Base-by-base conservation (phyloP, 2,329 filamentous ascomycete species). In the Claviceps cyperi region DNA sequence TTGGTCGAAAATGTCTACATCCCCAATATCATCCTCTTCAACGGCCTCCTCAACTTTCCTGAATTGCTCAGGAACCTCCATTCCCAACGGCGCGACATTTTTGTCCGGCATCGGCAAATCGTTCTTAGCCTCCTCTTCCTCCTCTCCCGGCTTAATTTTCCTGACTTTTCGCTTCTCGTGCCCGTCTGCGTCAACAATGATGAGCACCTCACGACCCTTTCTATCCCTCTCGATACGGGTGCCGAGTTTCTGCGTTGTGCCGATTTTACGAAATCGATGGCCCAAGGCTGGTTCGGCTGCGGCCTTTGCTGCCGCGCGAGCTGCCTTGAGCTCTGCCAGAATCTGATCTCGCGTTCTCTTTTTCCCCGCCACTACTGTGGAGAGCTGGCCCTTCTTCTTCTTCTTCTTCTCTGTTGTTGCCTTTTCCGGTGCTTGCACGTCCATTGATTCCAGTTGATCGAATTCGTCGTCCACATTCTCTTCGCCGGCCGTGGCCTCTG, bases 321-420 rank as follows among this genome's bases (percentile, higher is more conserved):
- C 70, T 1, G 80, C 80, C 59, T 82, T 84, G 57, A 84, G 64
- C 49, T 84, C 80, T 1, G 81, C 81, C 44, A 85, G 55, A 40
- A 85, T 82, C 57, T 84, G 81, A 56, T 84, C 75, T 52, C 81
- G 69, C 21, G 77, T 80, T 53, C 81, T 68, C 58, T 83, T 84
- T 61, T 74, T 78, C 0, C 79, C 78, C 0, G 77, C 66, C 2
- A 69, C 72, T 1, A 73, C 67, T 0, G 74, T 74, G 5, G 80
- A 76, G 49, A 83, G 64, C 52, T 81, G 74, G 0, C 81, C 80
- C 54, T 78, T 81, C 59, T 83, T 82, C 58, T 78, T 81, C 59
- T 83, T 82, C 58, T 73, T 74, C 19, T 43, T 43, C 52, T 67
- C 68, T 17, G 63, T 56, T 57, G 72, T 73, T 50, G 77, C 73